Conservation (phyloP, 1,139 yeast species). For the Pichia sp. region DNA sequence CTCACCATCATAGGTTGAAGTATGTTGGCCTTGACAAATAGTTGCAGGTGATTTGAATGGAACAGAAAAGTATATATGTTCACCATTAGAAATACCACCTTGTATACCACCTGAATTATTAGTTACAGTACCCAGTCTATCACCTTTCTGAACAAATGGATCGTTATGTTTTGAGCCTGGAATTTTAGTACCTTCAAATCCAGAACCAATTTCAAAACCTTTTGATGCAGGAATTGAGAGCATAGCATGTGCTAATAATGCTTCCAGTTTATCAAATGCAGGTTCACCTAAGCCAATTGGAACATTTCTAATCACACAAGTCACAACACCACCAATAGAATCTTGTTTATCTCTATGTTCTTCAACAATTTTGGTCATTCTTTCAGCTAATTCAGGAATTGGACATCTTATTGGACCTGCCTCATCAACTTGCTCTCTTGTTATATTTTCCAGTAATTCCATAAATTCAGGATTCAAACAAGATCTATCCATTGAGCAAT, state of each 20-base stretch:
- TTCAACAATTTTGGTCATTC: constrained; percentile 84
- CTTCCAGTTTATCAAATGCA: constrained; percentile 93
- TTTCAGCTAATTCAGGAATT: constrained; percentile 58
- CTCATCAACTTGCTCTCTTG: constrained; percentile 83
- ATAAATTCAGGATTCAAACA: constrained; percentile 60
- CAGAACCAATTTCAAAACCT: constrained; percentile 96
- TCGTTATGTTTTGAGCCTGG: constrained; percentile 96
- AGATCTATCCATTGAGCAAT: constrained; percentile 65
- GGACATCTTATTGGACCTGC: constrained; percentile 95
- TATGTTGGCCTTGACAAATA: constrained; percentile 83
- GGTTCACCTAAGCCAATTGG: constrained; percentile 98
- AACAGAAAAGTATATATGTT: constrained; percentile 84
- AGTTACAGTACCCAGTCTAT: constrained; percentile 72
- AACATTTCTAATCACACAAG: constrained; percentile 90
- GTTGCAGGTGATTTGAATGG: constrained; percentile 99
- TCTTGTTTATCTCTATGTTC: constrained; percentile 80
- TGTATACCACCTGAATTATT: constrained; percentile 96
- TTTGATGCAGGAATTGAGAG: constrained; percentile 94
- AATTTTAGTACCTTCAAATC: constrained; percentile 79
- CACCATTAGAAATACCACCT: constrained; percentile 97
- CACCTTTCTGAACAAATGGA: constrained; percentile 50
- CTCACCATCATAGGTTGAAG: constrained; percentile 81
- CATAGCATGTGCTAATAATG: constrained; percentile 94
- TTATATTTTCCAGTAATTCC: constrained; percentile 59
- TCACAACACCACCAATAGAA: constrained; percentile 95